These are phyloP conservation scores for Chrysosporium keratinophilum DNA, from an alignment of 2,329 filamentous ascomycete genomes.

Conservation along the genomic window DNA sequence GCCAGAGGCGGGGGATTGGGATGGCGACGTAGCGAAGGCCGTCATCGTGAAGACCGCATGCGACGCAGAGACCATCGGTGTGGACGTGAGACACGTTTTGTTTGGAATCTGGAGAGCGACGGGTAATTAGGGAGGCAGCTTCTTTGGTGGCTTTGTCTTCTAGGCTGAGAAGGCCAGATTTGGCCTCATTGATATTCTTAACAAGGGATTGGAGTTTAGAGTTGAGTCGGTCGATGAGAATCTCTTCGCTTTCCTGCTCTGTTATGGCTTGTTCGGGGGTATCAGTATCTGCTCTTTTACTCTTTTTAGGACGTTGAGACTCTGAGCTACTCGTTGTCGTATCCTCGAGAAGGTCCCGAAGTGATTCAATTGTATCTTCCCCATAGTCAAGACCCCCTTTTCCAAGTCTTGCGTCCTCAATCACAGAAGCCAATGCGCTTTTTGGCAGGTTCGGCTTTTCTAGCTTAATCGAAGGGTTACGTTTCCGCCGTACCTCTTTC, in stretches of 20 bases:
- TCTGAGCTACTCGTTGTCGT: constrained; percentile 21
- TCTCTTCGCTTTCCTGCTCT: constrained; percentile 17
- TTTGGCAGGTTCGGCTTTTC: constrained; percentile 33
- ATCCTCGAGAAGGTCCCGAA: constrained; percentile 34
- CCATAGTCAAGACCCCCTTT: constrained; percentile 32
- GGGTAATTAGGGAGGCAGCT: constrained; percentile 14
- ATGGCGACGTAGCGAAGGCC: constrained; percentile 26
- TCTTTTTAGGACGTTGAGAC: constrained; percentile 15
- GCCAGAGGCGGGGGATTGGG: constrained; percentile 31
- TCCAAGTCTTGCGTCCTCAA: constrained; percentile 32
- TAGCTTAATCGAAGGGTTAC: constrained; percentile 19
- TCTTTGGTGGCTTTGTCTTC: constrained; percentile 30
- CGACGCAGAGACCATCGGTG: constrained; percentile 18
- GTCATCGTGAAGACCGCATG: constrained; percentile 21
- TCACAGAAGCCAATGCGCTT: constrained; percentile 34
- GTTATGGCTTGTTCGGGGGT: background rate
- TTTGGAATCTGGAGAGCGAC: constrained; percentile 14
- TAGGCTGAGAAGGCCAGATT: constrained; percentile 31
- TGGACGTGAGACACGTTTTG: constrained; percentile 9
- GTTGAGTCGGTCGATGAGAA: constrained; percentile 30
- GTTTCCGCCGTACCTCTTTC: constrained; percentile 15
- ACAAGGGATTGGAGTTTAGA: constrained; percentile 33
- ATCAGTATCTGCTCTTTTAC: background rate
- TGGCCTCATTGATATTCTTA: constrained; percentile 34
- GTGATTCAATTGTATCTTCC: constrained; percentile 38